phyloP scores from a whole-genome alignment of 257 asterid species.

The Solanum sejunctum region DNA sequence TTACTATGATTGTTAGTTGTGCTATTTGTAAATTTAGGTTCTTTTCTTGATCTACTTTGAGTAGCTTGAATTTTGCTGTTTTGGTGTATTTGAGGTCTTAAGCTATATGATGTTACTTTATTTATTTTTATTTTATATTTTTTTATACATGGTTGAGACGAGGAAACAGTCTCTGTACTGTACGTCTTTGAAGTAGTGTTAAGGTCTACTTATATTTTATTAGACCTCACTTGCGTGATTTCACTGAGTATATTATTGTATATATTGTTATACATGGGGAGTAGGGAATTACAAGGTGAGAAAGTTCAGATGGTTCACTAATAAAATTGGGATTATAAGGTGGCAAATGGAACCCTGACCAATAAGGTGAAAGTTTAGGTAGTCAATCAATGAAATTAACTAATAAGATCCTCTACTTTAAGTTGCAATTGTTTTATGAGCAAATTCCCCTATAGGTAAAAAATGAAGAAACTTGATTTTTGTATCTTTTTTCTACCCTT shows the following conservation, averaged over 20 bases:
- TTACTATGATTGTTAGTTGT: background rate
- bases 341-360: too few species aligned
- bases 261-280: background rate
- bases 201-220: too few species aligned
- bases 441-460: background rate
- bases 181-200: too few species aligned
- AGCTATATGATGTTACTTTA: background rate
- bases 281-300: background rate
- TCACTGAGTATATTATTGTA: too few species aligned
- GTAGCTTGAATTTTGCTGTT: background rate
- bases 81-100: background rate
- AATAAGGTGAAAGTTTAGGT: background rate
- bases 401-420: background rate
- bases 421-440: background rate
- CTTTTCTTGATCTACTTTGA: background rate
- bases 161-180: too few species aligned
- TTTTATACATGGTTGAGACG: background rate
- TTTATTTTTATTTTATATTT: background rate
- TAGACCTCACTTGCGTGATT: too few species aligned
- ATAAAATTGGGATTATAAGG: background rate
- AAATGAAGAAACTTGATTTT: background rate
- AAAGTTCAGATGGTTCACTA: too few species aligned
- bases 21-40: background rate
- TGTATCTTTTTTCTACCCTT: background rate
- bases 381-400: background rate